Evolutionary conservation across 2,329 filamentous ascomycete species (phyloP).

Genomic region (Colletotrichum cuscutae): DNA sequence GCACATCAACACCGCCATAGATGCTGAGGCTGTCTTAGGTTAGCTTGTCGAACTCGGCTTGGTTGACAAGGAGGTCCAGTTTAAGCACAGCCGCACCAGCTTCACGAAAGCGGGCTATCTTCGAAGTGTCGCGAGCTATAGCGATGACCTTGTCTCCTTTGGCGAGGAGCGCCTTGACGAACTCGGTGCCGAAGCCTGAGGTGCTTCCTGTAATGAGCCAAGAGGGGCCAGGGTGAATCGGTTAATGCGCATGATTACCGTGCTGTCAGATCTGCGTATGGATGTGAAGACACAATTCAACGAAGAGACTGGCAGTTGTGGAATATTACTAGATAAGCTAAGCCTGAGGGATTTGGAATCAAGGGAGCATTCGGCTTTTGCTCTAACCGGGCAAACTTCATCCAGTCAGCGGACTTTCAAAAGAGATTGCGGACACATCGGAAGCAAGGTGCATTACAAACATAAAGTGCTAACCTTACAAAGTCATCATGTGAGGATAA

Average conservation of each 20-base stretch:
- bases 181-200: conserved; percentile 52
- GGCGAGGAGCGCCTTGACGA: conserved; percentile 49
- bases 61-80: neutral
- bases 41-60: neutral
- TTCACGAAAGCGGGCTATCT: conserved; percentile 44
- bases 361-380: too few relatives aligned
- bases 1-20: conserved; percentile 46
- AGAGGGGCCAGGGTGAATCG: neutral
- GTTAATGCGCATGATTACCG: neutral
- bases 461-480: too few relatives aligned
- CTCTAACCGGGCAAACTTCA: too few relatives aligned
- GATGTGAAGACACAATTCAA: neutral
- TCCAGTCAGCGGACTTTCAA: too few relatives aligned
- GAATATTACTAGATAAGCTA: too few relatives aligned
- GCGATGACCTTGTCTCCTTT: conserved; percentile 54
- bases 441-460: too few relatives aligned
- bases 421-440: too few relatives aligned
- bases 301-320: too few relatives aligned
- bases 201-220: conserved; percentile 56
- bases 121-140: conserved; percentile 51
- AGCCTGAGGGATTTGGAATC: too few relatives aligned
- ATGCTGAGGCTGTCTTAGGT: neutral
- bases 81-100: neutral
- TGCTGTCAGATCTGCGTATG: neutral
- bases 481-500: too few relatives aligned